A percentile compares a stretch with the other conserved stretches of the same genome.
Conservation (phyloP, 1,139 yeast genomes). For the Yamadazyma oceani region DNA sequence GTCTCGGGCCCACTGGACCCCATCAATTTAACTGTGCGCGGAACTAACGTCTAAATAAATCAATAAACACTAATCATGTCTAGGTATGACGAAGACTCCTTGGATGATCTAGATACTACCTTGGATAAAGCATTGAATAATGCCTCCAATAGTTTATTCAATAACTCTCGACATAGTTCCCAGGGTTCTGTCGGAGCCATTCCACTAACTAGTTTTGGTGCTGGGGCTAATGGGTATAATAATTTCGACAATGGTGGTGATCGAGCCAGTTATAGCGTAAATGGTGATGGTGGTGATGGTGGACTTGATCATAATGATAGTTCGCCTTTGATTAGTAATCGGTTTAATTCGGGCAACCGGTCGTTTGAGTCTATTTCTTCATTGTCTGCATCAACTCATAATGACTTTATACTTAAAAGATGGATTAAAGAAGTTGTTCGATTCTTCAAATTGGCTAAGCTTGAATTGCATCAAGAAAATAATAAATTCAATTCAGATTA, state of each 20-base stretch:
- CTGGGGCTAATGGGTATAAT: not conserved
- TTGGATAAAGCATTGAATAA: slow-evolving; percentile 44
- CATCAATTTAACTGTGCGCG: too few relatives aligned
- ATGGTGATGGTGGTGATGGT: slow-evolving; percentile 4
- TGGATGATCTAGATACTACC: slow-evolving; percentile 46
- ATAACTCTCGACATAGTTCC: slow-evolving; percentile 23
- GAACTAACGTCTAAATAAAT: not conserved
- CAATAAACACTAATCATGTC: slow-evolving; percentile 5
- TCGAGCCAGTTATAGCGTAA: not conserved
- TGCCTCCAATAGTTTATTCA: slow-evolving; percentile 35
- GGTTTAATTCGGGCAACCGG: slow-evolving; percentile 16
- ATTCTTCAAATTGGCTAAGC: slow-evolving; percentile 27
- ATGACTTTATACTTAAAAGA: slow-evolving; percentile 17
- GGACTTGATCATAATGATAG: slow-evolving; percentile 22
- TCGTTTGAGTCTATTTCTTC: slow-evolving; percentile 25
- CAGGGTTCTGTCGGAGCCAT: slow-evolving; percentile 30
- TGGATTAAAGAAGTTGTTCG: slow-evolving; percentile 18
- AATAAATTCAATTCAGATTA: slow-evolving; percentile 5
- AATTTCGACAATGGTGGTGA: not conserved
- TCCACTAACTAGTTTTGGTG: slow-evolving; percentile 23
- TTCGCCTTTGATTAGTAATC: slow-evolving; percentile 28
- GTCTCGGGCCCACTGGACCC: too few relatives aligned
- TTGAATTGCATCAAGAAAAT: slow-evolving; percentile 29
- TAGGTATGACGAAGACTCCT: slow-evolving; percentile 27
- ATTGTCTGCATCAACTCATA: slow-evolving; percentile 15